Base-by-base conservation (phyloP, 202 grass and related monocot genomes). In the Eragrostis tef region DNA sequence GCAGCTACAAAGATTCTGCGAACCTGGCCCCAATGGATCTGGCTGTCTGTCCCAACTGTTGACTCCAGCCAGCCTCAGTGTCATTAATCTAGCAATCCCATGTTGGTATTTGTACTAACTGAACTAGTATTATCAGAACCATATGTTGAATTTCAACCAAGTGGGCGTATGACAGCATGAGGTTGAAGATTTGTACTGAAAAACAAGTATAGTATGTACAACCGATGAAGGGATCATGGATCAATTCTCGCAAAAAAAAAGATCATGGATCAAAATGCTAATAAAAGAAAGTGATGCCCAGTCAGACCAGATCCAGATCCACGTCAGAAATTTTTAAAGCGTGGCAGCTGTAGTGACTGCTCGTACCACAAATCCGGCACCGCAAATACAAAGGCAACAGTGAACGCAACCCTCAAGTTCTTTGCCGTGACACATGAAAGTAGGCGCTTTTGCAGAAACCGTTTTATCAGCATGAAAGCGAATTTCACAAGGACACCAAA, bases 1-100 rank as follows among this genome's bases (percentile, higher is more conserved):
- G 74, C 29, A 85, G 83, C 66, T 45, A 63, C 67, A 65, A 54
- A 79, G 73, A 78, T 85, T 64, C 83, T 64, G 54, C 65, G 6
- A 43, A 6, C 74, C 31, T 72, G 66, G 20, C 15, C 73, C 60
- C 50, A 26, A 9, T 57, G 17, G 65, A 79, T 85, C 65, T 51
- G 74, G 20, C 21, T 46, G 54, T 43, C 52, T 13, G 39, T 16
- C 41, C 26, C 15, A 50, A 20, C 42, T 70, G 25, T 6, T 1
- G 24, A 27, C 11, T 61, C 22, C 6, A 61, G 21, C 22, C 6
- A 61, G 21, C 20, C 9, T 22, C 19, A 56, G 19, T 21, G 48
- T 17, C 49, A 51, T 19, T 54, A 6, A 53, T 54, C 51, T 54
- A 6, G 51, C 2, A 54, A 54, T n/a, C 16, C 19, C 51, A 9